Base-by-base conservation (phyloP, 192 early-diverging fungal species). In the Podila verticillata region DNA sequence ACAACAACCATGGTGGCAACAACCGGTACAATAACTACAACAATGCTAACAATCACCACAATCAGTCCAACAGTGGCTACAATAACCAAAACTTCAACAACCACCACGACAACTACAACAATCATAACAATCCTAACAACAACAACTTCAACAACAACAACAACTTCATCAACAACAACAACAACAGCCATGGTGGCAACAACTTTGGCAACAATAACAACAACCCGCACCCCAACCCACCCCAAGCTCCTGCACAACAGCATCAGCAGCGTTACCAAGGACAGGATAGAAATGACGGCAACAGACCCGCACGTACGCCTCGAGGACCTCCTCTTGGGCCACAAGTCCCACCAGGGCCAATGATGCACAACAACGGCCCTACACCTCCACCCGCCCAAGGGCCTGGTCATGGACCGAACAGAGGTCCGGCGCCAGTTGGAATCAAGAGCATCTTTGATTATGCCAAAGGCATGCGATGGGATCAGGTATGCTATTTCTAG, bases 371-470 rank as follows among this genome's bases (percentile, higher is more conserved):
- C n/a, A 68, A 72, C 28, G 56, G 58, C 20, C 20, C 36, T 4
- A 29, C 59, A 1, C 75, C 59, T 29, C 77, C 65, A 57, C 44
- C 70, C 12, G 54, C n/a, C 32, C 60, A 32, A 12, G 63, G 51
- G 20, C 48, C 56, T 56, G 69, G 54, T 28, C 34, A 47, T 63
- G 48, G 28, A 68, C 65, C 39, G 20, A 34, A 47, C 39, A 24
- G 63, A 26, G 63, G 63, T 28, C 47, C 63, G 13, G 10, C n/a
- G 9, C 22, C 65, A n/a, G 70, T 60, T 0, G 26, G 61, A 10
- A 72, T 80, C 61, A 80, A 80, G 61, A 72, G 64, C 26, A 80
- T 80, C 30, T 80, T 72, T 64, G 77, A 80, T 24, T 80, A 80
- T 49, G 77, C 69, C 10, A 80, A 80, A 59, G 77, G 77, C 29